Conservation (phyloP, 192 early-diverging fungal species). For the Mortierella alpina region DNA sequence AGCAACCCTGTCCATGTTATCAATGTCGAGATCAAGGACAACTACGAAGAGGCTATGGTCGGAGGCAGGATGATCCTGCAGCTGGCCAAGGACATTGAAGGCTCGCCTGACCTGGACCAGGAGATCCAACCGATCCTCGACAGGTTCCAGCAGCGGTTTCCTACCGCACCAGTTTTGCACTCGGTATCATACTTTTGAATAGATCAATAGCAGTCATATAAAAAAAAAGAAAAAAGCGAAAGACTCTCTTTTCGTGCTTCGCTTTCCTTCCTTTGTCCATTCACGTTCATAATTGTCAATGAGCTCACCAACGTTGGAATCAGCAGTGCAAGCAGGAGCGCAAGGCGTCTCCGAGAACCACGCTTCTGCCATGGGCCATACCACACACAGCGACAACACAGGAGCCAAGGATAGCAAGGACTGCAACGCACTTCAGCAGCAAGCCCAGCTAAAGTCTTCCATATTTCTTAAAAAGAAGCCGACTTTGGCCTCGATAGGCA, state of each 20-base stretch:
- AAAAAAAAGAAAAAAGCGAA: not conserved
- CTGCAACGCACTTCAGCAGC: too few species aligned
- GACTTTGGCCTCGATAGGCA: conserved; percentile 12
- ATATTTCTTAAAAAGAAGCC: conserved; percentile 31
- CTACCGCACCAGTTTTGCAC: conserved; percentile 68
- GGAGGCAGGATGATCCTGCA: conserved; percentile 89
- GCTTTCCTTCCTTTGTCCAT: too few species aligned
- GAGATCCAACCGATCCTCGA: conserved; percentile 87
- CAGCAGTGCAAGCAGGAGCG: too few species aligned
- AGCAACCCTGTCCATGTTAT: conserved; percentile 89
- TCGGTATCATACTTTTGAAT: conserved; percentile 71
- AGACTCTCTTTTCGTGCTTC: not conserved
- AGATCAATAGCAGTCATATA: not conserved
- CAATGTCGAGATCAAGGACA: conserved; percentile 97
- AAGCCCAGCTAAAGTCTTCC: not conserved
- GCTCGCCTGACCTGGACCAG: conserved; percentile 80
- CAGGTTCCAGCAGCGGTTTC: conserved; percentile 68
- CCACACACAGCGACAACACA: too few species aligned
- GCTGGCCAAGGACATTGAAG: conserved; percentile 76
- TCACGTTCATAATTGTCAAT: not conserved
- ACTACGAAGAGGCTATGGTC: conserved; percentile 85
- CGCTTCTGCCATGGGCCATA: too few species aligned
- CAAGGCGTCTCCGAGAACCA: too few species aligned
- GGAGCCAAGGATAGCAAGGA: too few species aligned
- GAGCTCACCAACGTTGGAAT: not conserved